Evolutionary conservation across 345 rosid species (phyloP).

Genomic region (Ceriops tagal): DNA sequence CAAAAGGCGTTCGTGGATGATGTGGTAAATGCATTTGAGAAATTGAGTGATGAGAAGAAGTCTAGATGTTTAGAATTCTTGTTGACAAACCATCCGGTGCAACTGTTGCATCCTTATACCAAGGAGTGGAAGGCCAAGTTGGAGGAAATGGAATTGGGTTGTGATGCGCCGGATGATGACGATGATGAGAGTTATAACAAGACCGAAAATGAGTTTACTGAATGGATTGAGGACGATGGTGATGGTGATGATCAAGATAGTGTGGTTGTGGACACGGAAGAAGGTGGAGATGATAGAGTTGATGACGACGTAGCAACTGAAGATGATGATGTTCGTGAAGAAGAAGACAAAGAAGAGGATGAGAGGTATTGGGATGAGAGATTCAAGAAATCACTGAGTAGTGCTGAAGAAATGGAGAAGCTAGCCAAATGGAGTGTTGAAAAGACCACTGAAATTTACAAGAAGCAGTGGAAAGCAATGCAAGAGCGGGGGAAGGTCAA

Average conservation of each 20-base stretch:
- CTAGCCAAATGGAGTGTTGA: constrained; percentile 59
- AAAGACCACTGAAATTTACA: constrained; percentile 40
- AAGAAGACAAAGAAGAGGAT: constrained; percentile 26
- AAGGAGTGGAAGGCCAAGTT: constrained; percentile 92
- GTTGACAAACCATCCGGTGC: constrained; percentile 65
- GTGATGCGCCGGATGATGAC: constrained; percentile 93
- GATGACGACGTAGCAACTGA: constrained; percentile 21
- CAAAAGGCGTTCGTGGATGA: constrained; percentile 90
- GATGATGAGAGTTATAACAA: constrained; percentile 30
- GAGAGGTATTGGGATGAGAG: constrained; percentile 64
- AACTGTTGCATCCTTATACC: constrained; percentile 80
- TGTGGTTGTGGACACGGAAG: constrained; percentile 41
- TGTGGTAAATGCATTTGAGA: constrained; percentile 80
- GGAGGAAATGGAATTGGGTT: constrained; percentile 95
- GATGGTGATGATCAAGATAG: constrained; percentile 41
- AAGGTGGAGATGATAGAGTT: constrained; percentile 22
- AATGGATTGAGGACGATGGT: constrained; percentile 59
- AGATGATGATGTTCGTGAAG: constrained; percentile 46
- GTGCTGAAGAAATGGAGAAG: constrained; percentile 73
- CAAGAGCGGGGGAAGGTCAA: constrained; percentile 23
- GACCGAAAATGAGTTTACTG: constrained; percentile 42
- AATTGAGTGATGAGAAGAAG: constrained; percentile 72
- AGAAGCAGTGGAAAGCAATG: constrained; percentile 49
- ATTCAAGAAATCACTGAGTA: constrained; percentile 56
- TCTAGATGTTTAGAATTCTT: constrained; percentile 67